These are phyloP conservation scores for Cordyceps militaris DNA, from an alignment of 2,329 filamentous ascomycete species.

Conservation along the genomic window DNA sequence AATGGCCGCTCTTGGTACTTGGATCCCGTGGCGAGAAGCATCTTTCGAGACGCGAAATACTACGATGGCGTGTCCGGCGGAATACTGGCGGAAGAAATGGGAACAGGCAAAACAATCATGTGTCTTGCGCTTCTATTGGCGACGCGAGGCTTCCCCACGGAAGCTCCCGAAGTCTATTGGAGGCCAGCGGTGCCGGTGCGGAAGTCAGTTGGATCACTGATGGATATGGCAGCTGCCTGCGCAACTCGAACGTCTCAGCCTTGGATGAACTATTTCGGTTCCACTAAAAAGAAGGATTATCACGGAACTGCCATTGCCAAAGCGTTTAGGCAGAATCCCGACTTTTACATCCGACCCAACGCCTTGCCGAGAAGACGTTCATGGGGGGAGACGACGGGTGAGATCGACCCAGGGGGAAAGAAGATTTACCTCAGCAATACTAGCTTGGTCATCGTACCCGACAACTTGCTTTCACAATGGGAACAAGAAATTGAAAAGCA, in stretches of 20 bases:
- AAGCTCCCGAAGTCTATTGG: slow-evolving; percentile 56
- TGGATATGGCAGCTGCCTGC: slow-evolving; percentile 68
- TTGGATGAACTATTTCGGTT: slow-evolving; percentile 61
- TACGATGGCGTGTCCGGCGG: slow-evolving; percentile 74
- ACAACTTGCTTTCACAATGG: slow-evolving; percentile 83
- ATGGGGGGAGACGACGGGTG: too few species aligned
- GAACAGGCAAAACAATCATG: slow-evolving; percentile 80
- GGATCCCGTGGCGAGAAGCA: slow-evolving; percentile 54
- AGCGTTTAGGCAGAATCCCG: slow-evolving; percentile 50
- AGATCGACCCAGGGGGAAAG: slow-evolving; percentile 32
- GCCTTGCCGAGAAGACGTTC: slow-evolving; percentile 30
- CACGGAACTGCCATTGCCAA: slow-evolving; percentile 48
- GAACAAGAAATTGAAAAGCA: slow-evolving; percentile 73
- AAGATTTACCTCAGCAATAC: slow-evolving; percentile 58
- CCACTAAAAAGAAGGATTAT: slow-evolving; percentile 36
- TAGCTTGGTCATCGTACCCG: slow-evolving; percentile 73
- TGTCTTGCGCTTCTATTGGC: slow-evolving; percentile 71
- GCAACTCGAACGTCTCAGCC: slow-evolving; percentile 61
- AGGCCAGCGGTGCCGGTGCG: slow-evolving; percentile 30
- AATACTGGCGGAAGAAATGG: slow-evolving; percentile 75
- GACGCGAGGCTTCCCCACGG: slow-evolving; percentile 61
- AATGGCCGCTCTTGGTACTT: slow-evolving; percentile 60
- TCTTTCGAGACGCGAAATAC: slow-evolving; percentile 58
- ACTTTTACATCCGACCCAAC: slow-evolving; percentile 49
- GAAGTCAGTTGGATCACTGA: slow-evolving; percentile 52